Evolutionary conservation across 179 eudicot species (phyloP).

Genomic region (Silene coronaria): DNA sequence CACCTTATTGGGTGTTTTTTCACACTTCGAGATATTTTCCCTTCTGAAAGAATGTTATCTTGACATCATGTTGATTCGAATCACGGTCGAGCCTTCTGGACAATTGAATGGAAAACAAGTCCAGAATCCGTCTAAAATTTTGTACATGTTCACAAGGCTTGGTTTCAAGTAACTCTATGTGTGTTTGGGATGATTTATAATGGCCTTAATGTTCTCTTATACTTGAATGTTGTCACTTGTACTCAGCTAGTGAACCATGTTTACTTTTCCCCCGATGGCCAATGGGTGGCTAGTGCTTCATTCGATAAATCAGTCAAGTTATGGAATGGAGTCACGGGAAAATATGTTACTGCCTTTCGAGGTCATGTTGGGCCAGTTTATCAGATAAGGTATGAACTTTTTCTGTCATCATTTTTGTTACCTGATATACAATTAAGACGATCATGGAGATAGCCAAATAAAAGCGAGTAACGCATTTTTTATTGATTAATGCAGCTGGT

Average conservation of each 20-base stretch:
- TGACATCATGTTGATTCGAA: too few species aligned
- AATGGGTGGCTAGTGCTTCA: slow-evolving; percentile 95
- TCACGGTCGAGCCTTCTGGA: background rate
- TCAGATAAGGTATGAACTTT: slow-evolving; percentile 67
- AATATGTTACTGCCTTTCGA: slow-evolving; percentile 75
- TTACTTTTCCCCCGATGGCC: slow-evolving; percentile 95
- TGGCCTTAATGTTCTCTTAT: slow-evolving; percentile 4
- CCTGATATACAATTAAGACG: background rate
- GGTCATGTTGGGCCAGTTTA: slow-evolving; percentile 97
- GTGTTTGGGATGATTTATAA: background rate
- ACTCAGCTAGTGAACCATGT: slow-evolving; percentile 87
- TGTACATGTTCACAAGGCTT: background rate
- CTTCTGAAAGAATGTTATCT: too few species aligned
- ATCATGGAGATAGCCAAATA: background rate
- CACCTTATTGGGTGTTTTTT: too few species aligned
- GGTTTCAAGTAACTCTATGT: background rate
- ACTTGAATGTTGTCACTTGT: background rate
- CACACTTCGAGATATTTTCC: too few species aligned
- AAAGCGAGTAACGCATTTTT: background rate
- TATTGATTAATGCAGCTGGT: slow-evolving; percentile 58
- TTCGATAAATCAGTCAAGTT: slow-evolving; percentile 90
- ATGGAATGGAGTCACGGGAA: slow-evolving; percentile 92
- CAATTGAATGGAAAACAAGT: background rate
- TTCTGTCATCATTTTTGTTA: background rate
- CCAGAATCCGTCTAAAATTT: background rate